These are phyloP conservation scores for Yamagishiella unicocca DNA, from an alignment of 139 green algal species.

Conservation along the genomic window DNA sequence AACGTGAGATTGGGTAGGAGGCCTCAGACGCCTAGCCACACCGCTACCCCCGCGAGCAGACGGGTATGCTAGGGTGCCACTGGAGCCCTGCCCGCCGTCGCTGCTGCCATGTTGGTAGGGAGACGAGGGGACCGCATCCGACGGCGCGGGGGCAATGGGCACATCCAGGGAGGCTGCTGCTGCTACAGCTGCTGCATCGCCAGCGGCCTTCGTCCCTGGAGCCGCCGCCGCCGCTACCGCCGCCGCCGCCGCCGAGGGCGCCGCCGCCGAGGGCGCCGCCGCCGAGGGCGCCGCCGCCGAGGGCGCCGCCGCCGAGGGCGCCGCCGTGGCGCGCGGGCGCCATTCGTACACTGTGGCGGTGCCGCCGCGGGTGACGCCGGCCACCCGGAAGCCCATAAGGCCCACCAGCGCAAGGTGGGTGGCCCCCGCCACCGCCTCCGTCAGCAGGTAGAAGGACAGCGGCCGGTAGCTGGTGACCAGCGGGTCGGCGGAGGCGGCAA, in stretches of 20 bases:
- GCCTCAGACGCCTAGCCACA: too few relatives aligned
- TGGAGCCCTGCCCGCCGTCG: too few relatives aligned
- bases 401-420: constrained; percentile 27
- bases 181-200: not conserved
- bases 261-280: not conserved
- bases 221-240: not conserved
- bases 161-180: too few relatives aligned
- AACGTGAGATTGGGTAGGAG: too few relatives aligned
- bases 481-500: constrained; percentile 14
- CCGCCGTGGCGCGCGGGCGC: not conserved
- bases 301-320: not conserved
- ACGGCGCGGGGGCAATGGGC: too few relatives aligned
- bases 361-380: not conserved
- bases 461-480: constrained; percentile 60
- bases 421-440: constrained; percentile 35
- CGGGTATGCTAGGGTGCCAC: too few relatives aligned
- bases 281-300: not conserved
- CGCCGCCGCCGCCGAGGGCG: not conserved
- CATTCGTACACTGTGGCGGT: constrained; percentile 14
- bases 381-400: constrained; percentile 26
- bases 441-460: constrained; percentile 66
- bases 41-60: too few relatives aligned
- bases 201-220: not conserved
- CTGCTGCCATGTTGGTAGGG: too few relatives aligned
- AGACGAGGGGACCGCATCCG: too few relatives aligned